Evolutionary conservation across 1,284 basidiomycete species (phyloP), one percentile per base, ranked within the genome.

Genomic region (Malassezia brasiliensis): DNA sequence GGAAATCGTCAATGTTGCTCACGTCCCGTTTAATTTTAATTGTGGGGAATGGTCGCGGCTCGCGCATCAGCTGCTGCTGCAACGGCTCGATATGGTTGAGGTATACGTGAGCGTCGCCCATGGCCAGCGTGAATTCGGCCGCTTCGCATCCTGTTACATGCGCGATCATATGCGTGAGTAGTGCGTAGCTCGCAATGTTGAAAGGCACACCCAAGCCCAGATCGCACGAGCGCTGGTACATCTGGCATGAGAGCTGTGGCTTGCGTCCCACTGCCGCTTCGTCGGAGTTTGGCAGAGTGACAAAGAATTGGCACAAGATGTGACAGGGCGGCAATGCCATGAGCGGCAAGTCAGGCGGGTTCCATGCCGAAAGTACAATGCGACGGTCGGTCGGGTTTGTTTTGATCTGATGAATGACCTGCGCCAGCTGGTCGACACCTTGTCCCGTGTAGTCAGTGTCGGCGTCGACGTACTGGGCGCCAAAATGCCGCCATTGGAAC

Each of bases 241-340:
- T 94, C 50, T 96, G 81, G 75, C 91, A 96, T 14, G 86, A 90
- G 35, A 98, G 66, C 28, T 64, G 62, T 20, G 65, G 67, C 38
- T 60, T 59, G 10, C 56, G 54, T 15, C 55, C 55, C 11, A 19
- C 37, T 5, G 31, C 40, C 19, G 30, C 38, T n/a, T 50, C 48
- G 5, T 77, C 71, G 2, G 78, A 67, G 9, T 81, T 76, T 0
- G 88, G 85, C 31, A 91, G 83, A 65, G 88, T 86, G 35, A 98
- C 93, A 78, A 89, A 96, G 81, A 98, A 98, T 74, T 98, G 93
- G 77, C 90, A 94, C 75, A 98, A 85, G 83, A 96, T 87, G 77
- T 98, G 94, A 76, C 93, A 98, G 0, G 93, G 93, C 0, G 93
- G 94, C 0, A 98, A 83, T 0, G 94, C 94, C 93, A 98, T 98